Conservation (phyloP, 495 filamentous ascomycete species). For the Aspergillus saccharolyticus region DNA sequence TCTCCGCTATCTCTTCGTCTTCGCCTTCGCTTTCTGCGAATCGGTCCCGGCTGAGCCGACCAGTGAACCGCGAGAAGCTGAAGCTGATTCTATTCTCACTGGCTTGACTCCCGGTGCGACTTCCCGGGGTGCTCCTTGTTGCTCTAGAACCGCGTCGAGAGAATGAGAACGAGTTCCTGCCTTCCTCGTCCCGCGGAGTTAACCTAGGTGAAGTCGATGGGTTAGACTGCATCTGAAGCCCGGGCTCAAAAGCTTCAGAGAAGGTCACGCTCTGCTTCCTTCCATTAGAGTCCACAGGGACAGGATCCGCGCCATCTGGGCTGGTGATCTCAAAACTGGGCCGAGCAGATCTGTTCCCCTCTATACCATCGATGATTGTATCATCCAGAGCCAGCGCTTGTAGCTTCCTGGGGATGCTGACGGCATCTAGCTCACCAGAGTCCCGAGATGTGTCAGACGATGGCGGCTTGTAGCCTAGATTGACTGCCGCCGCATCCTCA, state of each 20-base stretch:
- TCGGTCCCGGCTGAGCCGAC: slow-evolving; percentile 46
- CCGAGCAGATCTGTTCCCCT: slow-evolving; percentile 25
- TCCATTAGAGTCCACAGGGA: slow-evolving; percentile 5
- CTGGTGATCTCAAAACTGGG: slow-evolving; percentile 43
- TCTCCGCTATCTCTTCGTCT: slow-evolving; percentile 29
- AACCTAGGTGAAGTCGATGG: slow-evolving; percentile 44
- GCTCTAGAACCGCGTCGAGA: slow-evolving; percentile 58
- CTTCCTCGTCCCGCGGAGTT: slow-evolving; percentile 46
- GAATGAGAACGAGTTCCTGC: slow-evolving; percentile 41
- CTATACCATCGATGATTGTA: slow-evolving; percentile 17
- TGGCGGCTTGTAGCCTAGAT: slow-evolving; percentile 48
- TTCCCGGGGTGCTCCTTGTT: slow-evolving; percentile 51
- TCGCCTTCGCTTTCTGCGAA: slow-evolving; percentile 33
- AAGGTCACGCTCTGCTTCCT: slow-evolving; percentile 26
- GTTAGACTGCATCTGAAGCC: slow-evolving; percentile 35
- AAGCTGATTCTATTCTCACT: slow-evolving; percentile 63
- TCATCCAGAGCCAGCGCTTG: slow-evolving; percentile 12
- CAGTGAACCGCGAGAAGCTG: slow-evolving; percentile 61
- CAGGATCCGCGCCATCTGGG: slow-evolving; percentile 17
- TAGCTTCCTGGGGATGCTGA: slow-evolving; percentile 19
- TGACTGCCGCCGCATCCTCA: slow-evolving; percentile 55
- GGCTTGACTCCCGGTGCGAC: slow-evolving; percentile 61
- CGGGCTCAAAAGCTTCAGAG: slow-evolving; percentile 27
- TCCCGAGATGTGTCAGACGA: slow-evolving; percentile 51
- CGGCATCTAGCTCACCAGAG: slow-evolving; percentile 26